Evolutionary conservation across 345 rosid genomes (phyloP).

Genomic region (Eucalyptus curtisii): DNA sequence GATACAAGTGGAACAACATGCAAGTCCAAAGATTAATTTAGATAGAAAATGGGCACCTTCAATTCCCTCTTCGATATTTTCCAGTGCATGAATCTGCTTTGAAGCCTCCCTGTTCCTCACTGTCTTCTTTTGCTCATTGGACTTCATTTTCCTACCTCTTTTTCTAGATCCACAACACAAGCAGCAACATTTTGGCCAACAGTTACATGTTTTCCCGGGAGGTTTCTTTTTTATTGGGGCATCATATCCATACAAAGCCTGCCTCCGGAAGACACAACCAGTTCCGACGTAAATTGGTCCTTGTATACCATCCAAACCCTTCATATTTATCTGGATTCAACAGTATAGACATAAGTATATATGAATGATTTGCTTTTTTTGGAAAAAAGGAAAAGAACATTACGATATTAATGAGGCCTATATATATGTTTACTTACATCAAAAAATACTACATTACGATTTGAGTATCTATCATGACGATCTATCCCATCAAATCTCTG

Average conservation of each 20-base stretch:
- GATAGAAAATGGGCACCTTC: conserved; percentile 11
- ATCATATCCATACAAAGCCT: conserved; percentile 76
- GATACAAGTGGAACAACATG: not conserved
- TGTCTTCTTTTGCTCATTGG: conserved; percentile 28
- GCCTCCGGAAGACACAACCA: conserved; percentile 90
- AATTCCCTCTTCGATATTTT: conserved; percentile 65
- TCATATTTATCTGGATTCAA: conserved; percentile 74
- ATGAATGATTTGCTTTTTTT: not conserved
- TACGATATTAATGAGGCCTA: not conserved
- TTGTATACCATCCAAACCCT: conserved; percentile 88
- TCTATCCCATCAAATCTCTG: conserved; percentile 85
- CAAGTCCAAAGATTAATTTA: not conserved
- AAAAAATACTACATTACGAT: conserved; percentile 73
- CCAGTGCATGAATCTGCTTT: conserved; percentile 60
- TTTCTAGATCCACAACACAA: conserved; percentile 34
- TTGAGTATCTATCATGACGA: conserved; percentile 64
- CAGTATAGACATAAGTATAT: not conserved
- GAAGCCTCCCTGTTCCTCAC: conserved; percentile 38
- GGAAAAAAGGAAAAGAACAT: not conserved
- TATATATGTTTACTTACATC: conserved; percentile 32
- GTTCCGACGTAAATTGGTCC: conserved; percentile 96
- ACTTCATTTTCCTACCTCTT: conserved; percentile 33
- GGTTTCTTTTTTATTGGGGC: conserved; percentile 71
- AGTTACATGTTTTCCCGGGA: conserved; percentile 62
- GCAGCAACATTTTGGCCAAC: conserved; percentile 79